Evolutionary conservation across 139 green algal genomes (phyloP).

Genomic region (Chlorella sorokiniana): DNA sequence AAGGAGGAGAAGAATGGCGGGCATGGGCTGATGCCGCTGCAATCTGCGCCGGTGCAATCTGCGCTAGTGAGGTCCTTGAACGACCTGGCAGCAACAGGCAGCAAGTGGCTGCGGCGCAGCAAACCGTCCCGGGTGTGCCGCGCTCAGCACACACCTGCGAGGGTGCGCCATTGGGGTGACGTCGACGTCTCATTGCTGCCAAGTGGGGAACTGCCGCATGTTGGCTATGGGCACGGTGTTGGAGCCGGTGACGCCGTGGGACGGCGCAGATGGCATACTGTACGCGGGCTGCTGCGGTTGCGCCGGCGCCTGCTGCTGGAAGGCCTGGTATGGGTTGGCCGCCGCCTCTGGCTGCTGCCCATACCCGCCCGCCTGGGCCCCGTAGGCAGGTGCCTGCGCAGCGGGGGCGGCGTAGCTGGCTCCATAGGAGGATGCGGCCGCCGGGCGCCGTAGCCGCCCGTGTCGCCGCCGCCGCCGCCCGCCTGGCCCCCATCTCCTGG

Average conservation of each 20-base stretch:
- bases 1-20: background rate
- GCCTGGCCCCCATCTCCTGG: slow-evolving; percentile 41
- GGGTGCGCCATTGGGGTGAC: background rate
- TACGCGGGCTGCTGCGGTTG: background rate
- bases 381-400: background rate
- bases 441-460: background rate
- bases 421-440: background rate
- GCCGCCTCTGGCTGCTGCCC: slow-evolving; percentile 11
- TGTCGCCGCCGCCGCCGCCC: background rate
- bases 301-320: slow-evolving; percentile 3
- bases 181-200: slow-evolving; percentile 16
- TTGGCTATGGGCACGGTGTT: slow-evolving; percentile 38
- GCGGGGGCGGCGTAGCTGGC: background rate
- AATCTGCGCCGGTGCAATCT: too few species aligned
- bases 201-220: slow-evolving; percentile 35
- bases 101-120: background rate
- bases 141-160: background rate
- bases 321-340: background rate
- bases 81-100: background rate
- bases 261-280: background rate
- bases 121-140: background rate
- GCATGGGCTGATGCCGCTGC: too few species aligned
- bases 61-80: too few species aligned
- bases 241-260: slow-evolving; percentile 26
- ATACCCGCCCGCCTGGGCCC: background rate